These are phyloP conservation scores for Yarrowia porcina DNA, from an alignment of 805 yeast species.

Conservation along the genomic window DNA sequence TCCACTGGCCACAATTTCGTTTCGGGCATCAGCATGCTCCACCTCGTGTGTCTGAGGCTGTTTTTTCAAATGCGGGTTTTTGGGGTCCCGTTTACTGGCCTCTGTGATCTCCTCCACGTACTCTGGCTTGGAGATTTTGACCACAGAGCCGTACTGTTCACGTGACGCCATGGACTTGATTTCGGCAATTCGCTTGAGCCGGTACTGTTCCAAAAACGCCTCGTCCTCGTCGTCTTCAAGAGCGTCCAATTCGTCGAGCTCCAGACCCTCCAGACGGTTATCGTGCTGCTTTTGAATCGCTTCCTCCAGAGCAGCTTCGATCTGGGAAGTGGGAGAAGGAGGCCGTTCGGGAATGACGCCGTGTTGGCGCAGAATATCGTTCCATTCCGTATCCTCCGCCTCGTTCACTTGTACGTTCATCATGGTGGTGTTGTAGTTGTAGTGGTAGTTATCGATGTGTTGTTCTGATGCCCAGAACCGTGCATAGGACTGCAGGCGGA, in stretches of 20 bases:
- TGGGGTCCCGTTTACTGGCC: conserved; percentile 48
- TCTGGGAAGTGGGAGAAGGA: conserved; percentile 78
- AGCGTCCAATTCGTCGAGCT: conserved; percentile 77
- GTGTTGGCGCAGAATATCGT: conserved; percentile 83
- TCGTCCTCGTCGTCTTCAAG: conserved; percentile 86
- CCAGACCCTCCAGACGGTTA: conserved; percentile 72
- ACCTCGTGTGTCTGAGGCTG: background rate
- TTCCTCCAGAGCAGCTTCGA: conserved; percentile 84
- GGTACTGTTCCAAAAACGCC: conserved; percentile 68
- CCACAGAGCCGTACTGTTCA: conserved; percentile 69
- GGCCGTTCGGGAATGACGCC: conserved; percentile 92
- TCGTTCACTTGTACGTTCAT: conserved; percentile 81
- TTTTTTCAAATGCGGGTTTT: background rate
- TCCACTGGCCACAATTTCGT: conserved; percentile 1
- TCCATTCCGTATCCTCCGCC: conserved; percentile 98
- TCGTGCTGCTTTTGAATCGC: conserved; percentile 78
- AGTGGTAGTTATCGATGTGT: background rate
- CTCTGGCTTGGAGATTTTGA: conserved; percentile 80
- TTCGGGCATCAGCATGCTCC: background rate
- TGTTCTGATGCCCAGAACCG: background rate
- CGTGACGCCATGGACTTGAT: conserved; percentile 55
- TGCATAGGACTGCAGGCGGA: background rate
- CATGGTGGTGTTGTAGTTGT: background rate
- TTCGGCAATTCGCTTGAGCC: conserved; percentile 74
- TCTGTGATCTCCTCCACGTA: conserved; percentile 81